Evolutionary conservation across 768 basidiomycete genomes (phyloP).

Genomic region (Lactarius psammicola): DNA sequence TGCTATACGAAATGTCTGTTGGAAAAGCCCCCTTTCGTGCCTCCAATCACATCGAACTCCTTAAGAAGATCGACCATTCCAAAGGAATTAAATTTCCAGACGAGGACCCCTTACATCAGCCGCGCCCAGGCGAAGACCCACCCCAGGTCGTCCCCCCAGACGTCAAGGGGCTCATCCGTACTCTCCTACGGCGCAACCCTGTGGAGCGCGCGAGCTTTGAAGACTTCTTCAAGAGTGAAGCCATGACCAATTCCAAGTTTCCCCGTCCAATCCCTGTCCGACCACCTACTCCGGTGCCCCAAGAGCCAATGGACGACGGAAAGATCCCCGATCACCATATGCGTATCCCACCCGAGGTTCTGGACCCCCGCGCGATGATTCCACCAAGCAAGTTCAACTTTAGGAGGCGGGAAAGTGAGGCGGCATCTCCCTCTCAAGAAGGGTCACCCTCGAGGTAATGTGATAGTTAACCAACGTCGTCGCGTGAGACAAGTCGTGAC

Average conservation of each 20-base stretch:
- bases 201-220: conserved; percentile 85
- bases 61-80: conserved; percentile 90
- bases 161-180: conserved; percentile 83
- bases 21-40: conserved; percentile 95
- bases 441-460: conserved; percentile 17
- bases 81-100: conserved; percentile 94
- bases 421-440: conserved; percentile 13
- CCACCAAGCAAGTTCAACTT: conserved; percentile 82
- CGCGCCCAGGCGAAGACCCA: conserved; percentile 47
- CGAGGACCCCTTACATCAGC: conserved; percentile 61
- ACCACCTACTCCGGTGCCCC: conserved; percentile 34
- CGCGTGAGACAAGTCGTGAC: background rate
- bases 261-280: conserved; percentile 47
- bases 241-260: conserved; percentile 75
- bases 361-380: conserved; percentile 78
- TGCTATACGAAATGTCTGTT: conserved; percentile 92
- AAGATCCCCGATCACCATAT: conserved; percentile 70
- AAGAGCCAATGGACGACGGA: conserved; percentile 32
- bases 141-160: conserved; percentile 67
- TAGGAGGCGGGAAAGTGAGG: conserved; percentile 38
- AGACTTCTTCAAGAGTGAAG: conserved; percentile 85
- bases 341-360: conserved; percentile 73
- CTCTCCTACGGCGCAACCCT: conserved; percentile 81
- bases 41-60: conserved; percentile 91
- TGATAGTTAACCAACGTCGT: background rate